phyloP scores from a whole-genome alignment of 352 stramenopile genomes.

The Phytopythium helicoides region DNA sequence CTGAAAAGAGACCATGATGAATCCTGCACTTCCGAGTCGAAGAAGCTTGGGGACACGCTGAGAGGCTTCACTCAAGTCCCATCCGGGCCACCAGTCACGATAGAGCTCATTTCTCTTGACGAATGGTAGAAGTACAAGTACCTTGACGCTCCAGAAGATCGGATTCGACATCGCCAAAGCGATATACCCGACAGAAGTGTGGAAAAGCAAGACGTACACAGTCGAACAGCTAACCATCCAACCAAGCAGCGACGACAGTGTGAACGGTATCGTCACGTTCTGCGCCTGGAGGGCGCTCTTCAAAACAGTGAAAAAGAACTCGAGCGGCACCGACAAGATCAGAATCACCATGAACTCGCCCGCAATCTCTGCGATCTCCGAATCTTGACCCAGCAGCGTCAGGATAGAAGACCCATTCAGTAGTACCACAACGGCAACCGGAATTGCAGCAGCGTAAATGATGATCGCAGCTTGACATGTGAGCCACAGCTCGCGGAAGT shows the following conservation, averaged over 20 bases:
- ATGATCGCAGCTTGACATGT: conserved; percentile 36
- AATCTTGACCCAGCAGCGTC: too few species aligned
- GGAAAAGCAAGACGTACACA: conserved; percentile 37
- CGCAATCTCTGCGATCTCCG: too few species aligned
- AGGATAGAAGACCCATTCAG: conserved; percentile 23
- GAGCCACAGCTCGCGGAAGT: conserved; percentile 52
- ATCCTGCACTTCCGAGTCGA: conserved; percentile 14
- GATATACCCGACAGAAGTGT: conserved; percentile 36
- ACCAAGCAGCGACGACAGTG: conserved; percentile 16
- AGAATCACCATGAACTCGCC: too few species aligned
- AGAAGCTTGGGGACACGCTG: conserved; percentile 24
- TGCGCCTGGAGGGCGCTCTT: conserved; percentile 46
- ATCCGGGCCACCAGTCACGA: conserved; percentile 39
- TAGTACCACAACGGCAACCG: conserved; percentile 9
- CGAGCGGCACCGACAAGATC: too few species aligned
- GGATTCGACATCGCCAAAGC: conserved; percentile 32
- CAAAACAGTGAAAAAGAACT: conserved; percentile 19
- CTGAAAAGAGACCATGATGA: conserved; percentile 33
- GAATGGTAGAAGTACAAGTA: conserved; percentile 24
- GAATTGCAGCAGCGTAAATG: conserved; percentile 11
- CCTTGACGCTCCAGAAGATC: conserved; percentile 30
- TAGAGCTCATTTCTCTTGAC: conserved; percentile 31
- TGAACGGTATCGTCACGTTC: conserved; percentile 36
- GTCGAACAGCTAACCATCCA: conserved; percentile 20
- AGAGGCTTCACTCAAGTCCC: conserved; percentile 14